These are phyloP conservation scores for Boehmeria nivea DNA, from an alignment of 306 rosid genomes.

Conservation along the genomic window DNA sequence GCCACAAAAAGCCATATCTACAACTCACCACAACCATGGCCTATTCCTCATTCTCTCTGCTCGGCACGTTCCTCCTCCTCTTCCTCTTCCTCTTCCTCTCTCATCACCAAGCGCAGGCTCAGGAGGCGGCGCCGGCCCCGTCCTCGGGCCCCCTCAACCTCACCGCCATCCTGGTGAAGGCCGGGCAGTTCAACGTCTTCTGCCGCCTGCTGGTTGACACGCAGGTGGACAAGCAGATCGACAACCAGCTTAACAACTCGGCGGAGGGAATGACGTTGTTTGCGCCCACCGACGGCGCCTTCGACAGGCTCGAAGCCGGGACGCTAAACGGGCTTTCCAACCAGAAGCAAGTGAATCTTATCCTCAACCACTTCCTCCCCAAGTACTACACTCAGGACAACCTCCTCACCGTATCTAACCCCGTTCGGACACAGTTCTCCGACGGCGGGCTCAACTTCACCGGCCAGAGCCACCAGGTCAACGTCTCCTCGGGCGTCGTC, in stretches of 20 bases:
- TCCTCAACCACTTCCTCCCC: slow-evolving; percentile 59
- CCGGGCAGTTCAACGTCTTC: slow-evolving; percentile 53
- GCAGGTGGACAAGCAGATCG: slow-evolving; percentile 43
- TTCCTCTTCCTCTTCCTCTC: slow-evolving; percentile 16
- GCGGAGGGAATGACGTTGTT: slow-evolving; percentile 56
- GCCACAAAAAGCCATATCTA: too few relatives aligned
- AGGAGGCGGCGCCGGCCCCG: slow-evolving; percentile 47
- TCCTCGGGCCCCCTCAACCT: slow-evolving; percentile 50
- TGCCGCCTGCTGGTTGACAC: slow-evolving; percentile 48
- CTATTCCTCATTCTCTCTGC: slow-evolving; percentile 23
- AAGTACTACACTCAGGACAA: slow-evolving; percentile 45
- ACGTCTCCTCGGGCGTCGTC: slow-evolving; percentile 60
- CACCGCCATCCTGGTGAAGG: slow-evolving; percentile 49
- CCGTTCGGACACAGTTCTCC: slow-evolving; percentile 60
- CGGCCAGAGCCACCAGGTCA: slow-evolving; percentile 64
- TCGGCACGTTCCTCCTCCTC: slow-evolving; percentile 32
- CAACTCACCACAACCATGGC: slow-evolving; percentile 43
- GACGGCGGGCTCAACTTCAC: slow-evolving; percentile 63
- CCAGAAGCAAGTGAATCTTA: slow-evolving; percentile 44
- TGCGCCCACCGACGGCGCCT: slow-evolving; percentile 92
- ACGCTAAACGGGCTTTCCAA: slow-evolving; percentile 42
- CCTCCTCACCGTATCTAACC: slow-evolving; percentile 61
- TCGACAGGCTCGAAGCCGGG: slow-evolving; percentile 54
- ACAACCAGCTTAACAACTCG: slow-evolving; percentile 54
- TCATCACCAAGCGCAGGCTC: slow-evolving; percentile 38